Conservation (phyloP, 1,139 yeast genomes). For the Waltiozyma sp. region DNA sequence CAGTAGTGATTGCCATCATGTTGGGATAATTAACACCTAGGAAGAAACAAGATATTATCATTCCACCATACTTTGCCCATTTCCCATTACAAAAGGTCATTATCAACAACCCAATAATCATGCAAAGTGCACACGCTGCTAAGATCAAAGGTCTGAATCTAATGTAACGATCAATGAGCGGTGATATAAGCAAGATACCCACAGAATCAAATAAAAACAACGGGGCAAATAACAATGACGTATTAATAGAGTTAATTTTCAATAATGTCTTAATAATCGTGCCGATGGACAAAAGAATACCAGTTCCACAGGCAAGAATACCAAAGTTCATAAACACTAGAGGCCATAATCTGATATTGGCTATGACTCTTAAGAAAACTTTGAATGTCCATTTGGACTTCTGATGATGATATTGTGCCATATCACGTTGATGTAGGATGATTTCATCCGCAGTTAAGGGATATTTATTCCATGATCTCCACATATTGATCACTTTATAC, state of each 20-base stretch:
- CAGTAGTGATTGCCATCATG: constrained; percentile 79
- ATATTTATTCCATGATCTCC: constrained; percentile 12
- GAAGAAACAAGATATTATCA: constrained; percentile 75
- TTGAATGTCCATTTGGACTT: constrained; percentile 45
- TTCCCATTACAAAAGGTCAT: constrained; percentile 63
- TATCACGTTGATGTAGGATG: constrained; percentile 51
- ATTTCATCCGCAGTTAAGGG: constrained; percentile 44
- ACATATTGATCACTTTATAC: constrained; percentile 8
- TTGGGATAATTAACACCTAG: constrained; percentile 88
- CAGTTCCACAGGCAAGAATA: constrained; percentile 82
- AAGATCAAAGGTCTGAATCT: constrained; percentile 51
- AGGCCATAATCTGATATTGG: constrained; percentile 70
- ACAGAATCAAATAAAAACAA: constrained; percentile 80
- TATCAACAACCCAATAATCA: constrained; percentile 65
- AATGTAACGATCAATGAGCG: constrained; percentile 63
- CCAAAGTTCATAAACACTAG: constrained; percentile 82
- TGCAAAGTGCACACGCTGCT: constrained; percentile 47
- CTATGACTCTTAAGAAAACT: constrained; percentile 45
- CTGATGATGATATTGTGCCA: constrained; percentile 32
- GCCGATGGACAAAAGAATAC: constrained; percentile 76
- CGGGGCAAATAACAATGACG: constrained; percentile 74
- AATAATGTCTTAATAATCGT: constrained; percentile 62
- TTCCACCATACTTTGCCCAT: constrained; percentile 75
- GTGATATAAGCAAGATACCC: constrained; percentile 68
- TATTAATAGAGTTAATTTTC: constrained; percentile 49